Evolutionary conservation across 75 land plant species (phyloP).

Genomic region (Chamaecyparis obtusa): DNA sequence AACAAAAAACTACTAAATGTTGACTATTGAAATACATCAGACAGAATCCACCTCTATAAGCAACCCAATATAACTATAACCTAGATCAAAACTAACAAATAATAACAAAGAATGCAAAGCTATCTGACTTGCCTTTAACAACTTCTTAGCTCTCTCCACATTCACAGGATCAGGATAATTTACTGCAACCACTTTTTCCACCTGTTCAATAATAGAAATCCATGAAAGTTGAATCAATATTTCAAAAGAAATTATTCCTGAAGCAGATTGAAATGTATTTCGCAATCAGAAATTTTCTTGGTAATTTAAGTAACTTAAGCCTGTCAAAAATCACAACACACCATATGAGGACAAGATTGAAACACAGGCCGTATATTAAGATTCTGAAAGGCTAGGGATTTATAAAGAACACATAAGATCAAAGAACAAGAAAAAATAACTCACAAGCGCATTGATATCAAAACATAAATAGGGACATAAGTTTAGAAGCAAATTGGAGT

Average conservation of each 20-base stretch:
- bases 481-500: not conserved
- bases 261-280: not conserved
- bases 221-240: not conserved
- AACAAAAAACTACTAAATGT: not conserved
- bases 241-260: not conserved
- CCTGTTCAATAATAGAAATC: constrained; percentile 4
- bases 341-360: not conserved
- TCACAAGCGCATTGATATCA: not conserved
- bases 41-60: not conserved
- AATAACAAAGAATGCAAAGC: not conserved
- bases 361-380: not conserved
- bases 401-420: not conserved
- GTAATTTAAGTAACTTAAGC: not conserved
- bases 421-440: not conserved
- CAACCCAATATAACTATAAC: not conserved
- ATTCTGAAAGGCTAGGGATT: not conserved
- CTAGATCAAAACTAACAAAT: not conserved
- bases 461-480: not conserved
- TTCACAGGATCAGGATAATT: constrained; percentile 23
- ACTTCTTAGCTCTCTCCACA: constrained; percentile 23
- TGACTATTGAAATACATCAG: not conserved
- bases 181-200: constrained; percentile 15
- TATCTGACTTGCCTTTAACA: constrained; percentile 12
- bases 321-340: not conserved
- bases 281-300: not conserved